Evolutionary conservation across 2,329 filamentous ascomycete species (phyloP).

Genomic region (Trichoderma afroharzianum): DNA sequence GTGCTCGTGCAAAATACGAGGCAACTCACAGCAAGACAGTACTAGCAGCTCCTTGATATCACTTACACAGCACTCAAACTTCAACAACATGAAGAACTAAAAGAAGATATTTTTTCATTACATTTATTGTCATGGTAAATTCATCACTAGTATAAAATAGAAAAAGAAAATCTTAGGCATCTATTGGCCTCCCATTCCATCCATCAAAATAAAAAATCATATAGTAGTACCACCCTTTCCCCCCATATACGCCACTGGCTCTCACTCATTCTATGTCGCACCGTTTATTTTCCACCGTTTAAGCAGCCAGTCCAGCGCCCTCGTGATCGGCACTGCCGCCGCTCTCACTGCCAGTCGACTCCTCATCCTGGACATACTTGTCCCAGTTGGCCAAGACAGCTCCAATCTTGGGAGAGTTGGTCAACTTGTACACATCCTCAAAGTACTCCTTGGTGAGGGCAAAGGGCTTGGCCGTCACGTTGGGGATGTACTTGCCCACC

Average conservation of each 20-base stretch:
- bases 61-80: neutral
- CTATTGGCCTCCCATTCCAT: neutral
- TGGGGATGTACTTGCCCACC: conserved; percentile 97
- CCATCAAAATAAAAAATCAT: neutral
- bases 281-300: conserved; percentile 18
- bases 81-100: neutral
- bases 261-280: neutral
- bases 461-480: conserved; percentile 94
- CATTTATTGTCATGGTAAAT: neutral
- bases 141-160: neutral
- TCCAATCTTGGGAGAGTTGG: conserved; percentile 75
- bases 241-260: neutral
- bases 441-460: conserved; percentile 98
- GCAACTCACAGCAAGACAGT: neutral
- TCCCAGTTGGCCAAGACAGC: conserved; percentile 85
- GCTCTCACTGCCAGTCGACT: conserved; percentile 34
- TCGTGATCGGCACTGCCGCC: conserved; percentile 41
- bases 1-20: neutral
- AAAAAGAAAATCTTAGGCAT: neutral
- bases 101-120: neutral
- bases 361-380: conserved; percentile 58
- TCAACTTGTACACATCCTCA: conserved; percentile 94
- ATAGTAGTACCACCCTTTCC: neutral
- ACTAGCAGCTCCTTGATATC: neutral
- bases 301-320: conserved; percentile 41